Evolutionary conservation across 176 grass and related monocot species (phyloP), one percentile per base, ranked within the genome.

Genomic region (Cocos nucifera): DNA sequence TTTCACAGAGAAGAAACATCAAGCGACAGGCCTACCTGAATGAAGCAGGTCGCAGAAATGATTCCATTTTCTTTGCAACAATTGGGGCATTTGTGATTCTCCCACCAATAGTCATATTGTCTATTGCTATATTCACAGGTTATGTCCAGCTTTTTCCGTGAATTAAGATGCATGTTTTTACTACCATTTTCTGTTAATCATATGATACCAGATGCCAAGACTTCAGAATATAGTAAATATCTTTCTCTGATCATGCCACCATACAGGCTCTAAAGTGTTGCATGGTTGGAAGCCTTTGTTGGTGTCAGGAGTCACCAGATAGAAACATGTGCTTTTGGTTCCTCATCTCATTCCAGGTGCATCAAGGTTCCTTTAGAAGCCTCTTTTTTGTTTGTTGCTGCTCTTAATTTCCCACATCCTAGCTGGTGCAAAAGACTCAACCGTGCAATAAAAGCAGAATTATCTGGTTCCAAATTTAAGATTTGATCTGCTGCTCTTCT

Each of bases 1-100:
- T 92, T 35, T 83, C 88, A 5, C 85, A 83, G 75, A 82, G 63
- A 66, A 85, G 94, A 78, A 98, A 98, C 72, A 89, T 93, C 78
- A 93, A 86, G 74, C 78, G 82, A 72, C 93, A 92, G 53, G 76
- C 81, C 9, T 32, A 87, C 62, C 84, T 92, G 22, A 86, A 78
- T 64, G 78, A 92, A 78, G 88, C 83, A 8, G 56, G 69, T 62
- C 75, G 67, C 28, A 58, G 84, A 53, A 92, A 98, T 1, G 84
- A 98, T 54, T 98, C 93, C 0, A 63, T 83, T 56, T 98, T 98
- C 82, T 86, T 98, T 18, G 84, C 93, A 1, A 74, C 84, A 0
- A 69, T 98, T 12, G 88, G 88, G 0, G 79, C 82, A 5, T 98
- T 92, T 51, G 84, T 98, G 49, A 80, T 92, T 19, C 75, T 85